Evolutionary conservation across 164 flowering plant genomes (phyloP).

Genomic region (Magnolia changhungtana): DNA sequence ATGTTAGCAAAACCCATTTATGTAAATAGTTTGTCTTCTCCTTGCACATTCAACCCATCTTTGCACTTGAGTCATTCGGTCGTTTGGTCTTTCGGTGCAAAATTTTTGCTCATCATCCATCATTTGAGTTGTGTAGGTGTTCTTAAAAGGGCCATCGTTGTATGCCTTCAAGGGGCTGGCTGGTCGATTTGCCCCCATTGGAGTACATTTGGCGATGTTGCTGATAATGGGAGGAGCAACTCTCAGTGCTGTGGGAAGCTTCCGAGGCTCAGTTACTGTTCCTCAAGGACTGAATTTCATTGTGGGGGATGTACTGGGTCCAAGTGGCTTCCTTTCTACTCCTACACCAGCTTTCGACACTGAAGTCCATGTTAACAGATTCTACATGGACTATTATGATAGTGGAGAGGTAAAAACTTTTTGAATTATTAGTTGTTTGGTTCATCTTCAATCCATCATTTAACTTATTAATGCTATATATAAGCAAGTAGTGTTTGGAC

Average conservation of each 20-base stretch:
- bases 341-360: constrained; percentile 78
- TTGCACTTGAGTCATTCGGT: no score
- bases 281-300: constrained; percentile 96
- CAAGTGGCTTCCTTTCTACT: constrained; percentile 78
- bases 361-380: constrained; percentile 89
- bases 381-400: constrained; percentile 87
- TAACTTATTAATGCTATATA: no score
- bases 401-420: constrained; percentile 72
- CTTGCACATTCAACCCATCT: no score
- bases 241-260: constrained; percentile 87
- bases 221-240: constrained; percentile 94
- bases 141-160: constrained; percentile 76
- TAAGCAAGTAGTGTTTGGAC: no score
- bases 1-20: no score
- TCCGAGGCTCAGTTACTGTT: constrained; percentile 85
- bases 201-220: constrained; percentile 90
- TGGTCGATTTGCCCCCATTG: constrained; percentile 92
- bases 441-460: neutral
- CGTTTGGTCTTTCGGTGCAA: no score
- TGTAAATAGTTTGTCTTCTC: no score
- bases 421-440: neutral
- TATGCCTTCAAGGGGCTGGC: constrained; percentile 95
- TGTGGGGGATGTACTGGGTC: constrained; percentile 77
- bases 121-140: constrained; percentile 45
- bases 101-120: neutral